phyloP scores from a whole-genome alignment of 306 rosid genomes.

The Sphenostylis stenocarpa region DNA sequence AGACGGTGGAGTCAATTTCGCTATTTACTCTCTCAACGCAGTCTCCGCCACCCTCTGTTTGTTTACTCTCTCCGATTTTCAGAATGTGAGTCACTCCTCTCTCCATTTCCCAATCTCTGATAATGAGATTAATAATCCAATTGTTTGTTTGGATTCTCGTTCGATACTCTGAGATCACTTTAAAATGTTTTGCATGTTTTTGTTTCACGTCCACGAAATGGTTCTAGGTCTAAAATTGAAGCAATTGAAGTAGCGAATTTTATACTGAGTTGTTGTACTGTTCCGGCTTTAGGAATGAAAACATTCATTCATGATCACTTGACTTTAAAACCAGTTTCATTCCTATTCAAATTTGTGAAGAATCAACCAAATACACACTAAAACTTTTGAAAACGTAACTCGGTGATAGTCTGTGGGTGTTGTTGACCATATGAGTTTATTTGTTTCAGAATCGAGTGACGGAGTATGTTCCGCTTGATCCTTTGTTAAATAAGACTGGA shows the following conservation, averaged over 20 bases:
- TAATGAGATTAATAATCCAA: neutral
- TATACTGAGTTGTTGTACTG: neutral
- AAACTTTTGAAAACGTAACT: neutral
- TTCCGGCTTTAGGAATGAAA: neutral
- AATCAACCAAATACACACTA: neutral
- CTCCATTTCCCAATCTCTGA: neutral
- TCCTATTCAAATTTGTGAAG: neutral
- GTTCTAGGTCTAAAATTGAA: neutral
- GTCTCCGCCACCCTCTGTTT: conserved; percentile 73
- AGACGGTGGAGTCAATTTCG: conserved; percentile 79
- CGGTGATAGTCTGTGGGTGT: neutral
- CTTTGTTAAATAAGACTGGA: conserved; percentile 71
- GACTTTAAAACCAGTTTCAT: neutral
- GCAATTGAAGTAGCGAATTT: neutral
- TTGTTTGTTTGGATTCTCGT: neutral
- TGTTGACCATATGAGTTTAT: neutral
- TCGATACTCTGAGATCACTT: neutral
- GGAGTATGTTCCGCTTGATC: conserved; percentile 67
- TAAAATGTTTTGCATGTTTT: neutral
- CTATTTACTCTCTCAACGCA: conserved; percentile 66
- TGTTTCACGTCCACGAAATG: neutral
- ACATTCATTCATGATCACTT: neutral
- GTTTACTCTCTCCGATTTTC: conserved; percentile 62
- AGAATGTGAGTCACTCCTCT: conserved; percentile 39
- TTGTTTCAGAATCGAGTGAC: conserved; percentile 73